Evolutionary conservation across 768 basidiomycete species (phyloP), one percentile per base, ranked within the genome.

Genomic region (Russula ochroleuca): DNA sequence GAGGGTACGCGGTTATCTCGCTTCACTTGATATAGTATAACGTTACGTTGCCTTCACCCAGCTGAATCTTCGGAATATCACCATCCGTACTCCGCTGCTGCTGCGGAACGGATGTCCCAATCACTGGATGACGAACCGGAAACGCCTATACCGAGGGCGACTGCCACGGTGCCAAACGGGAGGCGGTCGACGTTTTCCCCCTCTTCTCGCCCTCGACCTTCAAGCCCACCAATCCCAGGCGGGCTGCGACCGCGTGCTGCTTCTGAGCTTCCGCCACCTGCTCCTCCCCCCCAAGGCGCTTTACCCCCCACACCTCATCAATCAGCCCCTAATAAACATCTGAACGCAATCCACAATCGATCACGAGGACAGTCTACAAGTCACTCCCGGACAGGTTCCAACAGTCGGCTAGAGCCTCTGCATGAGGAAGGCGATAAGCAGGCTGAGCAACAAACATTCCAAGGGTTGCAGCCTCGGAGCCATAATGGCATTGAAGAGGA

Each of bases 201-300:
- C 11, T 68, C 68, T 25, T 57, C 68, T 2, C 69, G 69, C 11
- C 66, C 72, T 41, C 68, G 63, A 8, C 66, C 70, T 13, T 65
- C 72, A 31, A 68, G 66, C 19, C 57, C 69, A 15, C 63, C 68
- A 4, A 49, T 67, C 25, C 45, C 45, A 5, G 68, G 49, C 31
- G 57, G 43, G 31, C 25, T 75, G 45, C 79, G 84, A 63, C 79
- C 85, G 41, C 75, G 81, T 61, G 80, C 86, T 61, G 73, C 78
- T 47, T 85, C 88, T 60, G 79, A 78, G 11, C 80, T 90, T 41
- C 86, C 86, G 6, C 86, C 86, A 13, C 79, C 83, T 48, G 80
- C 78, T 0, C 89, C 88, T 3, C 87, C 85, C 17, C 89, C 89
- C 35, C 76, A 78, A 19, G 77, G 79, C 52, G 79, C 84, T 3